Evolutionary conservation across 768 basidiomycete species (phyloP), one percentile per base, ranked within the genome.

Genomic region (Pleurotus eryngii): DNA sequence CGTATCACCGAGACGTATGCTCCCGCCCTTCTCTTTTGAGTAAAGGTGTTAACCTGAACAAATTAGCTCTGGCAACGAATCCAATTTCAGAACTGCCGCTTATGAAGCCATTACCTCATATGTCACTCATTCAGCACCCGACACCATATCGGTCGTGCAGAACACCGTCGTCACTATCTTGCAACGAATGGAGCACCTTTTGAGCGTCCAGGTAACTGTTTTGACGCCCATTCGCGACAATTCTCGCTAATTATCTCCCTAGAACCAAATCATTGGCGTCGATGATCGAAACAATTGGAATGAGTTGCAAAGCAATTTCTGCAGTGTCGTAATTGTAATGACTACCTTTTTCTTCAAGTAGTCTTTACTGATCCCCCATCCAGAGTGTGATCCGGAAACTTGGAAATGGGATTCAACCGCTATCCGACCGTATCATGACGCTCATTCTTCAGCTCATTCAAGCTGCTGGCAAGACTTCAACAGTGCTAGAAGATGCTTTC

Each of bases 251-350:
- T 42, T 30, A 6, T 43, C 15, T 49, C 20, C 38, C 12, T 64
- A 95, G 85, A 92, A 90, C 70, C 95, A 98, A 74, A 89, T 98
- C 57, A 78, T 99, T 39, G 97, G 97, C 45, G 79, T 87, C 15
- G 97, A 99, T 71, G 97, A 99, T 67, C 87, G 92, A 60, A 95
- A 95, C 73, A 99, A 97, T 76, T 97, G 96, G 95, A 97, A 97
- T 67, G 96, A 99, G 69, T 80, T 99, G 22, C 95, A 97, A 70
- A 89, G 92, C 73, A 97, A 96, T 74, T 81, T 98, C 64, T 97
- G 95, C 70, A 86, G 89, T 62, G 90, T 97, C 47, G 79, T 92
- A 54, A 90, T 92, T 55, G 92, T 93, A 67, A 37, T 46, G 42
- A 5, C 42, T 5, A 5, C 26, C 11, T 49, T 46, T 18, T 54